Evolutionary conservation across 140 eudicot genomes (phyloP), one percentile per base, ranked within the genome.

Genomic region (Bidens hawaiensis): DNA sequence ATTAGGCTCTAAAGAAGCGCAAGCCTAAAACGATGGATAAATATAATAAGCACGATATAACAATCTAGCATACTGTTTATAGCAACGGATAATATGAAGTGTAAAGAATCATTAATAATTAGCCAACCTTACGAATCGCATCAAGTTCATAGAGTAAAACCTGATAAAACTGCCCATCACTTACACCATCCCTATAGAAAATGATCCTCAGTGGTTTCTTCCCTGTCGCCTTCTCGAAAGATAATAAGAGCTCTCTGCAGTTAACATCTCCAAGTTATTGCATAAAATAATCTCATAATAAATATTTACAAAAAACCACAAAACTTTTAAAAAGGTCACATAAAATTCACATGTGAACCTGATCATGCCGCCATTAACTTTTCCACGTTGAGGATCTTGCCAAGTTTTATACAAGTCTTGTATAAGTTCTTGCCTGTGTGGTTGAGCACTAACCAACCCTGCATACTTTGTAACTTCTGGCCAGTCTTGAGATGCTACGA

Each of bases 171-270:
- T 91, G 95, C 36, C 98, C 96, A 38, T 91, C 96, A 65, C 98
- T 84, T 55, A 87, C 98, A 24, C 98, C 98, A 58, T 91, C 98
- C 83, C 98, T 84, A 65, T 91, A 91, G 81, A 91, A 91, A n/a
- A 91, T 91, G 68, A 91, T 84, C 67, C 98, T 80, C 58, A 75
- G 59, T 25, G 98, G 98, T 71, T 87, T 87, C 47, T 82, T 85
- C 30, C 98, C 96, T 2, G 96, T 91, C 0, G 95, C 87, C 65
- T 74, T 82, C 61, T 77, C 78, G 7, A 87, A 91, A 16, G 96
- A 80, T 11, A 87, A 76, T 53, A 91, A 76, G 33, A 91, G 95
- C 69, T 91, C 98, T 75, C 94, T 84, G 84, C 57, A 64, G 66
- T 58, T 47, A 12, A n/a, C 34, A 55, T 31, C 16, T 34, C 60